Evolutionary conservation across 1,139 yeast species (phyloP).

Genomic region (Debaryomyces subglobosus): DNA sequence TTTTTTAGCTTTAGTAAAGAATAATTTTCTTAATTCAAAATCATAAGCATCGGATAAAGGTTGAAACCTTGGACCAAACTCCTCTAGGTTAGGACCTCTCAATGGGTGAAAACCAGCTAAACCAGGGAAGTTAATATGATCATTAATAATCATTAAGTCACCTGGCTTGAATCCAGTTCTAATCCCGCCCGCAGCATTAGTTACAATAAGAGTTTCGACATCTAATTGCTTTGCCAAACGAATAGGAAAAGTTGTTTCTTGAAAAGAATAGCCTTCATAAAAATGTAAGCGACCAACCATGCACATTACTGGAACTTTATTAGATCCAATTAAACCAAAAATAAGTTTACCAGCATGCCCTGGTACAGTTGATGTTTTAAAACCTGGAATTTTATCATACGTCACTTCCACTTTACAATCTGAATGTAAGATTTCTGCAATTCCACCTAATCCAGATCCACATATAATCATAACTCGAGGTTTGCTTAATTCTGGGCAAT

Average conservation of each 20-base stretch:
- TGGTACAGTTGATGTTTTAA: constrained; percentile 76
- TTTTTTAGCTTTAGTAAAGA: constrained; percentile 55
- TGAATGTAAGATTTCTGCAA: constrained; percentile 56
- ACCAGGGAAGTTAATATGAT: constrained; percentile 91
- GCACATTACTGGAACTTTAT: constrained; percentile 79
- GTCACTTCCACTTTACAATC: constrained; percentile 53
- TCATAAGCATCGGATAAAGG: constrained; percentile 92
- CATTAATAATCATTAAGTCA: constrained; percentile 86
- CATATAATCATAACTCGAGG: constrained; percentile 82
- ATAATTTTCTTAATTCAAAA: constrained; percentile 61
- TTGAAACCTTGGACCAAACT: constrained; percentile 82
- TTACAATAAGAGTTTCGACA: constrained; percentile 65
- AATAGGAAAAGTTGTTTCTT: constrained; percentile 83
- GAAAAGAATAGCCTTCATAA: constrained; percentile 85
- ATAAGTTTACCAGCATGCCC: constrained; percentile 89
- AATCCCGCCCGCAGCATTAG: constrained; percentile 95
- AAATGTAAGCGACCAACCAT: constrained; percentile 94
- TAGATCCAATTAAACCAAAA: constrained; percentile 73
- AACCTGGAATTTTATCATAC: constrained; percentile 78
- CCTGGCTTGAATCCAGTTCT: constrained; percentile 72
- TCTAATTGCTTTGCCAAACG: constrained; percentile 72
- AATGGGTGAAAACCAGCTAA: constrained; percentile 86
- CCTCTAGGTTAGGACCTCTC: constrained; percentile 81
- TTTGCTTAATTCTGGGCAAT: constrained; percentile 23
- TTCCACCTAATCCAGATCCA: constrained; percentile 94